A percentile compares a stretch with the other conserved stretches of the same genome.
These are phyloP conservation scores for Blepharisma stoltei DNA, from an alignment of 73 alveolate genomes.

Conservation along the genomic window DNA sequence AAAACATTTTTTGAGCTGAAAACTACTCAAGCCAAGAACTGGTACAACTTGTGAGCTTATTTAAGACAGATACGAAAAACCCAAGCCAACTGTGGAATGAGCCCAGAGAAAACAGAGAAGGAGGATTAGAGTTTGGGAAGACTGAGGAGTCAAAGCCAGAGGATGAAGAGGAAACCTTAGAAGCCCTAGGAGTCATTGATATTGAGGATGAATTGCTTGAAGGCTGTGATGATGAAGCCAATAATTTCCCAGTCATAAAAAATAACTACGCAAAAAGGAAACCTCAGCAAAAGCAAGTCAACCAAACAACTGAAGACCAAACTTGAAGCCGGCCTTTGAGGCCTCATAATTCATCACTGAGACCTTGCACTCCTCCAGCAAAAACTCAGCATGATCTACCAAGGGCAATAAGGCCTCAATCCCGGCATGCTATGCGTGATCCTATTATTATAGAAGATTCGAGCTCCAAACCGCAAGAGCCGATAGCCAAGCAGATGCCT, in stretches of 20 bases:
- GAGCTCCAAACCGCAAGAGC: too few species aligned
- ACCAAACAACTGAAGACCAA: neutral
- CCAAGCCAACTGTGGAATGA: conserved; percentile 34
- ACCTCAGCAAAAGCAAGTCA: conserved; percentile 16
- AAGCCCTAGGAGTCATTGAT: conserved; percentile 32
- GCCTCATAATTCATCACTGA: conserved; percentile 13
- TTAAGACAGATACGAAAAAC: neutral
- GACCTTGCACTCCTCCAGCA: conserved; percentile 29
- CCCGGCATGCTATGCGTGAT: neutral
- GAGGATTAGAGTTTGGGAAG: neutral
- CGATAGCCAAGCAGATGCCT: too few species aligned
- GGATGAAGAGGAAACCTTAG: conserved; percentile 34
- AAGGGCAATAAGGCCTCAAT: neutral
- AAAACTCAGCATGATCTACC: neutral
- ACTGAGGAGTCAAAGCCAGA: conserved; percentile 15
- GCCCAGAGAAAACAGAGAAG: neutral
- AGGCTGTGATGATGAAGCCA: conserved; percentile 29
- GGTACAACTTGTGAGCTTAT: neutral
- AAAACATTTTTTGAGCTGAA: conserved; percentile 6
- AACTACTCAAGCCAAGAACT: conserved; percentile 18
- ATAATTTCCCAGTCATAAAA: conserved; percentile 30
- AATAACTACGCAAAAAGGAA: conserved; percentile 24
- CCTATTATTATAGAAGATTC: neutral
- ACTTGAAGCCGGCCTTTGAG: conserved; percentile 8
- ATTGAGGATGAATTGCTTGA: conserved; percentile 30